Conservation (phyloP, 2,329 filamentous ascomycete species). For the Anthostomella pinea region DNA sequence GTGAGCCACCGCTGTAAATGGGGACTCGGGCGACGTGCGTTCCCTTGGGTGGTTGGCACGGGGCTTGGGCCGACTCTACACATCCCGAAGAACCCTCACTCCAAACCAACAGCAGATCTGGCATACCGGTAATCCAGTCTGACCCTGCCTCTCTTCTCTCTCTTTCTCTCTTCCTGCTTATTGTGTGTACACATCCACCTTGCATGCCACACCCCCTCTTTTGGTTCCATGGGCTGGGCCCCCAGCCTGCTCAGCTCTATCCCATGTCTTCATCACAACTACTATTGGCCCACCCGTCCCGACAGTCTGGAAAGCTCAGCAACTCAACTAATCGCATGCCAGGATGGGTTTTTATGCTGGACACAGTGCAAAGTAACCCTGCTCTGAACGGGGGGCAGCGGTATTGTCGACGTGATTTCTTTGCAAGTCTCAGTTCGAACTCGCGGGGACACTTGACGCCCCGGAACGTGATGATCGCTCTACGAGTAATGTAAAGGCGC, state of each 20-base stretch:
- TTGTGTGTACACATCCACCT: constrained; percentile 19
- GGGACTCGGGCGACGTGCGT: constrained; percentile 7
- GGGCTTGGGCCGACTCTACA: constrained; percentile 8
- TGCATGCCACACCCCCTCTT: constrained; percentile 24
- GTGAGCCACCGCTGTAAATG: constrained; percentile 13
- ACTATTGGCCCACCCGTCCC: constrained; percentile 18
- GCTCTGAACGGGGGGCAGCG: not conserved
- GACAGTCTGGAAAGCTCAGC: constrained; percentile 19
- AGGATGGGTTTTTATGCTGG: constrained; percentile 14
- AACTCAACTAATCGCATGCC: constrained; percentile 16
- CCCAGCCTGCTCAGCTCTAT: constrained; percentile 10
- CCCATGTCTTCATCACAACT: constrained; percentile 10
- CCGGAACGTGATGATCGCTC: no score
- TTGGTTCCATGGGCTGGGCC: constrained; percentile 9
- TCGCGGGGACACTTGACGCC: no score
- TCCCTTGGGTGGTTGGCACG: constrained; percentile 13
- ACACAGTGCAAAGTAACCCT: constrained; percentile 21
- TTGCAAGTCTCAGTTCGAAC: no score
- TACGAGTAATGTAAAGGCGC: no score
- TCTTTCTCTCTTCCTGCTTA: constrained; percentile 7
- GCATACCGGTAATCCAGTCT: no score
- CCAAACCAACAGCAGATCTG: constrained; percentile 16
- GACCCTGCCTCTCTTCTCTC: constrained; percentile 5
- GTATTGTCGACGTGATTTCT: constrained; percentile 7
- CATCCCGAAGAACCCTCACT: constrained; percentile 6